Evolutionary conservation across 768 basidiomycete species (phyloP), one percentile per base, ranked within the genome.

Genomic region (Daedaleopsis sinensis): DNA sequence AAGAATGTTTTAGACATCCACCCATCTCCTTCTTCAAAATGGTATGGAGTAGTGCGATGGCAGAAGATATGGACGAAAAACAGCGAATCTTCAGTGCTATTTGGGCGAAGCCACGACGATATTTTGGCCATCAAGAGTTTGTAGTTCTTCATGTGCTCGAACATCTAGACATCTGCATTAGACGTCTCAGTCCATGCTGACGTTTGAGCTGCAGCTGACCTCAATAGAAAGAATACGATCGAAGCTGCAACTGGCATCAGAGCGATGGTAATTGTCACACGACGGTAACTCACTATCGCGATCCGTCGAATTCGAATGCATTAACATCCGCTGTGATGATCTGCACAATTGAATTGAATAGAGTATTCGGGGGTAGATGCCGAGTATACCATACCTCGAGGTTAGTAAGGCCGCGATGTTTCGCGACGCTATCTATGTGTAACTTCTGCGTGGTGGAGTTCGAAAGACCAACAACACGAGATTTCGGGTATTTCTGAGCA

Each of bases 1-100:
- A 90, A 89, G 75, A 90, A 90, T 39, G 82, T 86, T 72, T 86
- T 76, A 6, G 86, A 82, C 89, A 90, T 90, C 88, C 89, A 90
- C 6, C 87, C 86, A 60, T 89, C 88, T 55, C 77, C 79, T 55
- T 86, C 82, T 57, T 84, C 84, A 61, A 89, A 90, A 64, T 90
- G 86, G 67, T 90, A 90, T 8, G 88, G 86, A 0, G 77, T 85
- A 5, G 77, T 79, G 43, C 68, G 67, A 70, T 90, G 88, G 65
- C 87, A 89, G 74, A 90, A 90, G 27, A 90, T 83, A 67, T 90
- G 89, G 27, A 89, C 78, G 71, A 89, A 90, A 27, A 90, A 72
- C 0, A 88, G 77, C 0, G 85, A 77, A 27, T 82, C 81, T 11
- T 68, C 67, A 0, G 59, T 35, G 8, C 62, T 37, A 18, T 71